Evolutionary conservation across 768 basidiomycete genomes (phyloP).

Genomic region (Suillus weaverae): DNA sequence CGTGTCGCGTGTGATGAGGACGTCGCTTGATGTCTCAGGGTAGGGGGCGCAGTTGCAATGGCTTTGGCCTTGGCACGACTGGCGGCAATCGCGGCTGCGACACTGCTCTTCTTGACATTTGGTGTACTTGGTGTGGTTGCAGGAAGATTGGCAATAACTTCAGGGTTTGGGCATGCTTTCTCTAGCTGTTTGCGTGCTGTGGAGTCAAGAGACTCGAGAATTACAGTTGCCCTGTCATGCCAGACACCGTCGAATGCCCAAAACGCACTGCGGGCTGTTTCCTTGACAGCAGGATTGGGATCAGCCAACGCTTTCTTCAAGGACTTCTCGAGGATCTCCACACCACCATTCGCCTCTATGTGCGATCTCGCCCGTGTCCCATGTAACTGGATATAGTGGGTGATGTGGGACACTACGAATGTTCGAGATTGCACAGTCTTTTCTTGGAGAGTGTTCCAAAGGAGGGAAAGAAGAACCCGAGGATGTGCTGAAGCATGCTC

Average conservation of each 20-base stretch:
- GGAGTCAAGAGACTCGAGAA: slow-evolving; percentile 69
- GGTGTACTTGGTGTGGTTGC: slow-evolving; percentile 49
- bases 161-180: slow-evolving; percentile 73
- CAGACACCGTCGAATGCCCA: slow-evolving; percentile 82
- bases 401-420: slow-evolving; percentile 68
- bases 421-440: slow-evolving; percentile 78
- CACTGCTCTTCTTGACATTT: slow-evolving; percentile 70
- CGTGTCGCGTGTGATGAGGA: slow-evolving; percentile 60
- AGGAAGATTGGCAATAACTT: slow-evolving; percentile 37
- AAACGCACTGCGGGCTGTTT: slow-evolving; percentile 67
- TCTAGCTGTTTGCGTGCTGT: slow-evolving; percentile 80
- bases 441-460: slow-evolving; percentile 72
- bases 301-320: slow-evolving; percentile 76
- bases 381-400: slow-evolving; percentile 73
- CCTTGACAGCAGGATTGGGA: slow-evolving; percentile 76
- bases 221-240: slow-evolving; percentile 61
- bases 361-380: slow-evolving; percentile 57
- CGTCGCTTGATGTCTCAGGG: slow-evolving; percentile 79
- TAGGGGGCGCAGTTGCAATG: slow-evolving; percentile 79
- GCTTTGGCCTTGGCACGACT: slow-evolving; percentile 86
- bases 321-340: slow-evolving; percentile 72
- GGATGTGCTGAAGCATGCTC: slow-evolving; percentile 70
- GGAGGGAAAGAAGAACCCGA: slow-evolving; percentile 62
- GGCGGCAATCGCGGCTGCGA: slow-evolving; percentile 87
- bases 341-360: slow-evolving; percentile 68